Conservation (phyloP, 805 yeast genomes). For the Kockiozyma suomiensis region DNA sequence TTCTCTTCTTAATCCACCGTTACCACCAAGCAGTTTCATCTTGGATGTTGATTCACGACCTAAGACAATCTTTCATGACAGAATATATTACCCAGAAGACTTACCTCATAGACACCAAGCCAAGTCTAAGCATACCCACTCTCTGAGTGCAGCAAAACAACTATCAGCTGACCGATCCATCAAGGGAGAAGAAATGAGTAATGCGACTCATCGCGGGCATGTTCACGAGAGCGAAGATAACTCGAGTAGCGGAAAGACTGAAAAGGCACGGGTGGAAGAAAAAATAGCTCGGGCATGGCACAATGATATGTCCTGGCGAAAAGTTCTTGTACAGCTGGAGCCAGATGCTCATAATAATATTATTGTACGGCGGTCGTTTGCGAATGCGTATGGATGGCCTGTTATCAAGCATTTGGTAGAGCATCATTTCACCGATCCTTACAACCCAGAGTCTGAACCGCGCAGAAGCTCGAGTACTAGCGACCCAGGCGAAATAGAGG, state of each 20-base stretch:
- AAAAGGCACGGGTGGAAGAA: slow-evolving; percentile 60
- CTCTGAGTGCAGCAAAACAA: background rate
- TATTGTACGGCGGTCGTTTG: slow-evolving; percentile 81
- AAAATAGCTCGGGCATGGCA: slow-evolving; percentile 89
- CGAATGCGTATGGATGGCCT: slow-evolving; percentile 95
- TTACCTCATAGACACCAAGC: slow-evolving; percentile 50
- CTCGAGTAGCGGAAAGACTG: slow-evolving; percentile 33
- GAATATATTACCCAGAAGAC: slow-evolving; percentile 65
- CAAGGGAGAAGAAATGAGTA: background rate
- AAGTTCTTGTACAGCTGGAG: slow-evolving; percentile 77
- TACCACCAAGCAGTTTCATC: slow-evolving; percentile 69
- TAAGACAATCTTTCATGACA: slow-evolving; percentile 77
- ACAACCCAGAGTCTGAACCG: slow-evolving; percentile 18
- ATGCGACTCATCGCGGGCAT: background rate
- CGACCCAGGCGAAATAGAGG: background rate
- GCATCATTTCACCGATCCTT: slow-evolving; percentile 55
- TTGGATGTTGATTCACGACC: slow-evolving; percentile 67
- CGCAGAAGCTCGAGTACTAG: background rate
- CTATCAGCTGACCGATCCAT: too few relatives aligned
- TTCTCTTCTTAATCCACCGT: slow-evolving; percentile 74
- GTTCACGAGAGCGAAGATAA: background rate
- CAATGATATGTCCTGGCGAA: slow-evolving; percentile 80
- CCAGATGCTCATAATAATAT: slow-evolving; percentile 97
- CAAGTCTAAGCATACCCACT: background rate
- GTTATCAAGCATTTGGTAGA: slow-evolving; percentile 80